Conservation (phyloP, 2,329 filamentous ascomycete genomes). For the Helminthosporium solani region DNA sequence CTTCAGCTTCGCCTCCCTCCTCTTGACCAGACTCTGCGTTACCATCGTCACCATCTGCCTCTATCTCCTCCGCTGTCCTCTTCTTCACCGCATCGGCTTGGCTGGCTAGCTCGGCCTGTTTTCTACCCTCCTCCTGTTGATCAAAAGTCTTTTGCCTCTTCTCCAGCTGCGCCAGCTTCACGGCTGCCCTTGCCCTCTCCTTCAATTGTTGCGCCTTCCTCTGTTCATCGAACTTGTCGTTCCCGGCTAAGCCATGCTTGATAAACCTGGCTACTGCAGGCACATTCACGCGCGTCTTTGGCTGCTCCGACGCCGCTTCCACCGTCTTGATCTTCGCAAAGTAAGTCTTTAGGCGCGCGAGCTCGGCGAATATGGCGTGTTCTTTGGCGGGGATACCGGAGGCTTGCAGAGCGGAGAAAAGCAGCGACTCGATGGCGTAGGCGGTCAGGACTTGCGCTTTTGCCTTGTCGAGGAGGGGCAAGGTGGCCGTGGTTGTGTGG, state of each 20-base stretch:
- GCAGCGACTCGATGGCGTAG: slow-evolving; percentile 85
- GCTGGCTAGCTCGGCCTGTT: slow-evolving; percentile 9
- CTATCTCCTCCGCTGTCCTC: slow-evolving; percentile 22
- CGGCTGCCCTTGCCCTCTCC: slow-evolving; percentile 33
- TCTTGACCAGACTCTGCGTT: slow-evolving; percentile 9
- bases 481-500: slow-evolving; percentile 68
- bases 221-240: slow-evolving; percentile 48
- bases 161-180: slow-evolving; percentile 23
- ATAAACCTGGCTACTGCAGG: slow-evolving; percentile 79
- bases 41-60: slow-evolving; percentile 21
- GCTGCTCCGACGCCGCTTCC: slow-evolving; percentile 59
- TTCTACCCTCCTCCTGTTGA: slow-evolving; percentile 25
- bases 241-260: slow-evolving; percentile 68
- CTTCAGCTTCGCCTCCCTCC: slow-evolving; percentile 10
- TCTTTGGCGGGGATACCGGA: slow-evolving; percentile 77
- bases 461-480: slow-evolving; percentile 91
- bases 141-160: slow-evolving; percentile 31
- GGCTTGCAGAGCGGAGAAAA: slow-evolving; percentile 81
- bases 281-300: slow-evolving; percentile 66
- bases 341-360: slow-evolving; percentile 85
- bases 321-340: slow-evolving; percentile 85
- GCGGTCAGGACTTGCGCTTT: slow-evolving; percentile 87
- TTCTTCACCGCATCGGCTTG: slow-evolving; percentile 20
- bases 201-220: slow-evolving; percentile 35
- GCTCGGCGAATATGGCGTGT: slow-evolving; percentile 81